Conservation (phyloP, 805 yeast species). For the Starmerella potacharoeniae region DNA sequence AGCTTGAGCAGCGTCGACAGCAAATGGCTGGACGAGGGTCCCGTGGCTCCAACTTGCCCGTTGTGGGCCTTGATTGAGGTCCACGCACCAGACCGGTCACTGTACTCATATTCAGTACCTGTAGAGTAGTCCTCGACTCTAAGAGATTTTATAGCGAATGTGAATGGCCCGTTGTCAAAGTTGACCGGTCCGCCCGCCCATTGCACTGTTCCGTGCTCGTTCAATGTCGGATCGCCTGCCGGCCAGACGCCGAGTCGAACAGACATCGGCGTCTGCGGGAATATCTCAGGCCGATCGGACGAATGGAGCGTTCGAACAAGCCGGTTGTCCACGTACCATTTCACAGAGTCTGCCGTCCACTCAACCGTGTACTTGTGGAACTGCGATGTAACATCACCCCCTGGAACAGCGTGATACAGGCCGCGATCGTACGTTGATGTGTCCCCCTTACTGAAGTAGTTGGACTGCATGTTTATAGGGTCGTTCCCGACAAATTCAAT, state of each 20-base stretch:
- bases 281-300: conserved; percentile 44
- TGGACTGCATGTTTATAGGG: conserved; percentile 56
- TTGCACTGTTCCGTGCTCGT: conserved; percentile 48
- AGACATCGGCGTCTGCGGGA: conserved; percentile 83
- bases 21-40: conserved; percentile 22
- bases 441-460: conserved; percentile 68
- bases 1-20: conserved; percentile 27
- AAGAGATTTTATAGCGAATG: conserved; percentile 50
- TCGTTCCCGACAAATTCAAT: conserved; percentile 82
- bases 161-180: conserved; percentile 36
- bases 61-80: conserved; percentile 32
- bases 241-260: conserved; percentile 51
- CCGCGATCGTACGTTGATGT: conserved; percentile 74
- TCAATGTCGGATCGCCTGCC: conserved; percentile 36
- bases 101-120: conserved; percentile 35
- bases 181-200: conserved; percentile 66
- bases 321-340: conserved; percentile 65
- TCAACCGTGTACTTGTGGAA: conserved; percentile 75
- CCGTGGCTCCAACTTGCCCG: conserved; percentile 45
- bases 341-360: conserved; percentile 57
- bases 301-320: conserved; percentile 52
- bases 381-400: conserved; percentile 40
- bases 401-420: conserved; percentile 44
- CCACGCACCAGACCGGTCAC: conserved; percentile 34
- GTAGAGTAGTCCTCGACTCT: conserved; percentile 48